Conservation (phyloP, 2,329 filamentous ascomycete species). For the Talaromyces verruculosus region DNA sequence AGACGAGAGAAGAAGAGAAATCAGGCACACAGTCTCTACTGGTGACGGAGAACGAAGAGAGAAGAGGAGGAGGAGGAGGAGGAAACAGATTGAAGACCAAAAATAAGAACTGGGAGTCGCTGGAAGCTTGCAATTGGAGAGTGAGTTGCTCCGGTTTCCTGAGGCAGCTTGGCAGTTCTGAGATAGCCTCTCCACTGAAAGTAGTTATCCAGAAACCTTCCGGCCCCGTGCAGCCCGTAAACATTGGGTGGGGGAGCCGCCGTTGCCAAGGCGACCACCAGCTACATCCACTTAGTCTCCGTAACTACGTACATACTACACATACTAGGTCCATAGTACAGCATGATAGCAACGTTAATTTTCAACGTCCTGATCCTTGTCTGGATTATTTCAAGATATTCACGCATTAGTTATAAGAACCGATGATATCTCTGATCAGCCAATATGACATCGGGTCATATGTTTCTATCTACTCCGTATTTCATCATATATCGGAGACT, state of each 20-base stretch:
- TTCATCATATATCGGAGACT: not conserved
- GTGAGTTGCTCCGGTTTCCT: conserved; percentile 13
- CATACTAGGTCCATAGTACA: too few relatives aligned
- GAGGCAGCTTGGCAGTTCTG: conserved; percentile 8
- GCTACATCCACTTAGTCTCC: not conserved
- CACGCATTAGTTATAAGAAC: not conserved
- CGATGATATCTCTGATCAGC: conserved; percentile 1
- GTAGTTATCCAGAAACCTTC: conserved; percentile 9
- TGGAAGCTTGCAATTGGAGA: not conserved
- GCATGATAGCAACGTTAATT: not conserved
- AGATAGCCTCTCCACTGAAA: conserved; percentile 1
- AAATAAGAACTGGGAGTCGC: not conserved
- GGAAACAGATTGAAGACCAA: conserved; percentile 1
- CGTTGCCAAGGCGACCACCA: conserved; percentile 21
- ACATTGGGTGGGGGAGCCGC: conserved; percentile 15
- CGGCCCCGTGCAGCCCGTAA: conserved; percentile 21
- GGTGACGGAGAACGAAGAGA: conserved; percentile 14
- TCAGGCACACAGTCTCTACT: conserved; percentile 3
- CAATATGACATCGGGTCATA: not conserved
- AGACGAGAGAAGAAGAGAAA: conserved; percentile 3
- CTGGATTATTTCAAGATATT: not conserved
- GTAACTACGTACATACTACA: too few relatives aligned
- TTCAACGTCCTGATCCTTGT: not conserved
- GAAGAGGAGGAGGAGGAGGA: conserved; percentile 3
- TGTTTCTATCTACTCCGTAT: not conserved